Conservation (phyloP, 2,329 filamentous ascomycete genomes). For the Talaromyces sp. region DNA sequence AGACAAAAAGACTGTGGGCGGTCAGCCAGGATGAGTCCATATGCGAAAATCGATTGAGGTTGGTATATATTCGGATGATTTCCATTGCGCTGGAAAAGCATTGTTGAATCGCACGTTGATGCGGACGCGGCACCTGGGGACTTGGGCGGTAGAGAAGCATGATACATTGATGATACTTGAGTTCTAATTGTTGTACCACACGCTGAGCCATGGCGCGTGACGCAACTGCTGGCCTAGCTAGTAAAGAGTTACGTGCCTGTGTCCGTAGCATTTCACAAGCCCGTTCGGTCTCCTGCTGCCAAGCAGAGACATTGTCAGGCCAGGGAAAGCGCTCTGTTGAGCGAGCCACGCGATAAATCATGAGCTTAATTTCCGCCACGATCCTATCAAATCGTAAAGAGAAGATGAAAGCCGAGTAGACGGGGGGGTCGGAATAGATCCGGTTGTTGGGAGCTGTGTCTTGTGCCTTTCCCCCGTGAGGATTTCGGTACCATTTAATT, state of each 20-base stretch:
- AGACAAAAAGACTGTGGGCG: not conserved
- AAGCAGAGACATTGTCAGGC: not conserved
- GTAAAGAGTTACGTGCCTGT: not conserved
- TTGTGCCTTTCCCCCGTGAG: too few relatives aligned
- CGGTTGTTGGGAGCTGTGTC: too few relatives aligned
- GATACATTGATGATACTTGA: constrained; percentile 6
- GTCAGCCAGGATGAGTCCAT: constrained; percentile 2
- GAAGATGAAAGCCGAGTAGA: not conserved
- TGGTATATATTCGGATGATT: not conserved
- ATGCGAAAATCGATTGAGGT: not conserved
- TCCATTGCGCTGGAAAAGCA: constrained; percentile 2
- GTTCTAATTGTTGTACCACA: not conserved
- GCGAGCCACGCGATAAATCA: not conserved
- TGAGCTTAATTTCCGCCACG: constrained; percentile 2
- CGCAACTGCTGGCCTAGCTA: not conserved
- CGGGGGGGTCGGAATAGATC: too few relatives aligned
- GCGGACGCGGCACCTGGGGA: not conserved
- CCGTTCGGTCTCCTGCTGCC: not conserved
- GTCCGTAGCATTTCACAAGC: not conserved
- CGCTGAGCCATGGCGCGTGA: not conserved
- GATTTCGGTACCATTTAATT: not conserved
- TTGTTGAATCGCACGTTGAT: not conserved
- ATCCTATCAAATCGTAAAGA: not conserved
- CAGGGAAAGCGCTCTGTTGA: not conserved
- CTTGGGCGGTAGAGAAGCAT: constrained; percentile 4